Evolutionary conservation across 805 yeast species (phyloP), one percentile per base, ranked within the genome.

Genomic region (Yamadazyma nakazawae): DNA sequence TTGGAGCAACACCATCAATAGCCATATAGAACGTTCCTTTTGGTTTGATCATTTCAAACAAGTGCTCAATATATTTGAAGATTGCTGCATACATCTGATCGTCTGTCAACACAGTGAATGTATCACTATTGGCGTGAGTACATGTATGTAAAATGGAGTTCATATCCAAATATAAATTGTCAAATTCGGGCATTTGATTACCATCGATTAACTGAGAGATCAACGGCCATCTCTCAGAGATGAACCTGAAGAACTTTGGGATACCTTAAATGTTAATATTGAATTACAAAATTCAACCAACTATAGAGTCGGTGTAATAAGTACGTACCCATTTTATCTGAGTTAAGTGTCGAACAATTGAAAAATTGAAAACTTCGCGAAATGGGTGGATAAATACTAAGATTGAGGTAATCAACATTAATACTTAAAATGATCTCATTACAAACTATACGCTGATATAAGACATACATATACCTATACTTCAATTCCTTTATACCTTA

Each of bases 171-270:
- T 94, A 94, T 52, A 94, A 73, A 60, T 92, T 92, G 66, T 94
- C 99, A 64, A 88, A 94, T 64, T 91, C 97, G 2, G 97, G 95
- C 49, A 91, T 81, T 56, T 86, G 88, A 43, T 78, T 76, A 26
- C 84, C 94, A 44, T 66, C 72, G 53, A 92, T 82, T 59, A 82
- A 72, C 66, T 90, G 96, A 10, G 95, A 84, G 54, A 91, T 90
- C 75, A 86, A 75, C 28, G 99, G 99, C 97, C 98, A 94, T 82
- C 99, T 82, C 72, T 94, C 98, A 41, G 97, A 89, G 72, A 94
- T 90, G 74, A 88, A 92, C 69, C 97, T 82, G 67, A 89, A 94
- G 65, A 92, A 94, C 62, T 94, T 94, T 47, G 99, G 99, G 63
- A 94, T 92, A 76, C 98, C 98, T 64, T 49, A 41, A 19, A 12